phyloP scores from a whole-genome alignment of 768 basidiomycete species.

The Tulasnella sp. region DNA sequence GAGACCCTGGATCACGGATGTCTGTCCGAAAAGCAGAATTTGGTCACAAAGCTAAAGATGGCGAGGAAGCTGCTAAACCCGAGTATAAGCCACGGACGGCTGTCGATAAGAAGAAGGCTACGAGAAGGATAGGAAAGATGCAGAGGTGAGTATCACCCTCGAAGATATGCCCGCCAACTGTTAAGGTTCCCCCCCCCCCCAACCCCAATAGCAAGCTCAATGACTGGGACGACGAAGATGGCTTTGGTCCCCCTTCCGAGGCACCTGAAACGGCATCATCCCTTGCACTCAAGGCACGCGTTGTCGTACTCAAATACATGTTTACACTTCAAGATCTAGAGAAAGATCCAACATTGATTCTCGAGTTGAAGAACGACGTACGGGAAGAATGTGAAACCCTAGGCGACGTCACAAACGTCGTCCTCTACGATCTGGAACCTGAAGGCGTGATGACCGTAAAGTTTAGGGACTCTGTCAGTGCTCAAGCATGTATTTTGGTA shows the following conservation, averaged over 20 bases:
- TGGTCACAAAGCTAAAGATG: constrained; percentile 46
- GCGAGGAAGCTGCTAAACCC: constrained; percentile 22
- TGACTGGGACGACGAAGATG: constrained; percentile 93
- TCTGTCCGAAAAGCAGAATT: constrained; percentile 68
- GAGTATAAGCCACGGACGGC: constrained; percentile 44
- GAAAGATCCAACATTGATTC: constrained; percentile 72
- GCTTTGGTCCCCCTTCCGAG: constrained; percentile 63
- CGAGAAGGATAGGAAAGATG: constrained; percentile 72
- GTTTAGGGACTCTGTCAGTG: constrained; percentile 84
- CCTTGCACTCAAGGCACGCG: constrained; percentile 39
- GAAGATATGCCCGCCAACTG: background rate
- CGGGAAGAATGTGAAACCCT: constrained; percentile 82
- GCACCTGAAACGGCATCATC: constrained; percentile 39
- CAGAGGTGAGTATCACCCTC: constrained; percentile 46
- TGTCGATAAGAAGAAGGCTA: constrained; percentile 65
- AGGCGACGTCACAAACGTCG: constrained; percentile 92
- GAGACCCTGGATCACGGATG: constrained; percentile 64
- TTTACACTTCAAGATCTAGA: constrained; percentile 79
- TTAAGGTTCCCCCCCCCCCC: background rate
- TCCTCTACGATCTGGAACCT: constrained; percentile 84
- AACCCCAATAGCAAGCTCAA: constrained; percentile 89
- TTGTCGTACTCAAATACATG: constrained; percentile 93
- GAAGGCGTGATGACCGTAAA: constrained; percentile 96
- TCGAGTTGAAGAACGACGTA: constrained; percentile 94
- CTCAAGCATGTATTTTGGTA: constrained; percentile 83